Evolutionary conservation across 2,329 filamentous ascomycete species (phyloP), one percentile per base, ranked within the genome.

Genomic region (Aspergillus fumigatus): DNA sequence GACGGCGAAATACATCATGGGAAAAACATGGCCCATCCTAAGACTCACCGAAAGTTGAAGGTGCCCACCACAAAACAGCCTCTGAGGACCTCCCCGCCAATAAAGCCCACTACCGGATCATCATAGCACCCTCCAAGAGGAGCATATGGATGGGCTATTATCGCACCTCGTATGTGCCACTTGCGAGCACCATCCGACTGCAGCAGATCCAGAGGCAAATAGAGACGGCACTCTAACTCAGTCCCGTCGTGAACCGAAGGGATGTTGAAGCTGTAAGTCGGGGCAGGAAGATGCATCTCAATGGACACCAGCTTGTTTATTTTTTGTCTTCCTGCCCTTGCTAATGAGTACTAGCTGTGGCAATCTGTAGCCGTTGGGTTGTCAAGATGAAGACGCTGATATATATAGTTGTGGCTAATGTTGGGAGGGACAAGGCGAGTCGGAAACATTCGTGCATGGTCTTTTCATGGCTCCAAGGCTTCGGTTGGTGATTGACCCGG

Each of bases 101-200:
- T 75, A 8, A 84, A 78, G n/a, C 84, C 80, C 1, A 97, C 88
- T 0, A 96, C 81, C 0, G 84, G 82, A 69, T 97, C 92, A 70
- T 97, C 90, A 69, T 86, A 94, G 71, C 80, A 86, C 4, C 93
- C 94, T 4, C 94, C 94, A 52, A 97, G 78, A 0, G 90, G 87
- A 35, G 90, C 91, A 70, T 97, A 97, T 0, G 94, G 93, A 72
- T 97, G 94, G 11, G 92, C 92, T 41, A 97, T 77, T 3, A 96
- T 79, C 0, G 86, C 85, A 3, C 80, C 84, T 58, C 73, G 79
- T 57, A 71, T 77, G 49, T 58, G 67, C 73, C 72, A 77, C 6
- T 5, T 32, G n/a, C 53, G 23, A 52, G 54, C 35, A 57, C 55
- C 48, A 56, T 67, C 58, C 58, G 47, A 54, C 67, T 63, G 57